These are phyloP conservation scores for Collybiopsis luxurians DNA, from an alignment of 768 basidiomycete species.

Conservation along the genomic window DNA sequence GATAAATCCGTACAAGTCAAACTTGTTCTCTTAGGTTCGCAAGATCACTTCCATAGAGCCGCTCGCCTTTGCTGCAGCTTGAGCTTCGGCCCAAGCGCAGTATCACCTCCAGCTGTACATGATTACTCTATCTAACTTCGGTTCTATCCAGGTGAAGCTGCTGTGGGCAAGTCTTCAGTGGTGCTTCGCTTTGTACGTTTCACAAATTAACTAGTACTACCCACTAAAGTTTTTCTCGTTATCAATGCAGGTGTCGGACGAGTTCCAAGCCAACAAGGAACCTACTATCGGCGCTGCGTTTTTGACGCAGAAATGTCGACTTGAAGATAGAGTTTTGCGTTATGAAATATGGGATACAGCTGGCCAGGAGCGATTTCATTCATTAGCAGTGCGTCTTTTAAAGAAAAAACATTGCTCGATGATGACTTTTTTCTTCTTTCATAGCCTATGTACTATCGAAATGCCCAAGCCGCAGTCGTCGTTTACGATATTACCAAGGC, in stretches of 20 bases:
- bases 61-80: background rate
- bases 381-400: constrained; percentile 71
- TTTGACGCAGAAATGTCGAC: constrained; percentile 90
- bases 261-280: constrained; percentile 98
- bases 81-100: constrained; percentile 5
- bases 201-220: background rate
- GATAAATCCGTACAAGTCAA: constrained; percentile 98
- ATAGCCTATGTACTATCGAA: constrained; percentile 98
- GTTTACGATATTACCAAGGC: constrained; percentile 98
- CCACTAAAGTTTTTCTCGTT: background rate
- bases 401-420: constrained; percentile 7
- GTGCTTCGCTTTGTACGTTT: constrained; percentile 89
- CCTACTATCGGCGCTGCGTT: constrained; percentile 98
- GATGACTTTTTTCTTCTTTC: constrained; percentile 11
- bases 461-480: constrained; percentile 96
- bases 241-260: constrained; percentile 75
- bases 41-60: constrained; percentile 9
- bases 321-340: constrained; percentile 90
- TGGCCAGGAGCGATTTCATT: constrained; percentile 96
- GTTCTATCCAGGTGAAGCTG: constrained; percentile 78
- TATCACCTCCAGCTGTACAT: background rate
- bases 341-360: constrained; percentile 99
- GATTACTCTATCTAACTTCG: constrained; percentile 9
- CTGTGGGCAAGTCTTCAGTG: constrained; percentile 98
- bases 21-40: constrained; percentile 88